Base-by-base conservation (phyloP, 2,329 filamentous ascomycete genomes). In the Cytospora piceae region DNA sequence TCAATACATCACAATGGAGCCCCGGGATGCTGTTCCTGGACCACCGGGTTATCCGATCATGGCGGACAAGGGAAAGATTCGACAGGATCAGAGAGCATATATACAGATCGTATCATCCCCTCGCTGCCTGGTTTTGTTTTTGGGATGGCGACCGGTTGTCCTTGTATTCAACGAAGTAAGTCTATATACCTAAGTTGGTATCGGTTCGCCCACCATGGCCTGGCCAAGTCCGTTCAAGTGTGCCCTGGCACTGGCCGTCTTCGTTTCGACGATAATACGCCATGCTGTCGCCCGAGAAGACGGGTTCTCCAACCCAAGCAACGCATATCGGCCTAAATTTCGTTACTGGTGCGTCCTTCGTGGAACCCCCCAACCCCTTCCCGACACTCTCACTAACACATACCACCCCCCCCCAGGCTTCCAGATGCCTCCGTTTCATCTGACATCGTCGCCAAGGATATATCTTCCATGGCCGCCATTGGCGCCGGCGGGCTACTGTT, bases 401-500 rank as follows among this genome's bases (percentile, higher is more conserved):
- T 3, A 27, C 15, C 14, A 17, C 29, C n/a, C 42, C 20, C 20
- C 42, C 20, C 9, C 42, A 63, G 60, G 60, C 60, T 63, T 3
- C 60, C 60, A 2, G 60, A 63, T 29, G 60, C 60, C n/a, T 63
- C 60, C 2, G 60, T 57, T 3, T 63, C 60, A 20, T 27, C 53
- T 22, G 60, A 49, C 3, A 63, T 63, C 34, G 32, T 67, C 1
- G 52, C 56, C 24, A 63, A 67, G 42, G 65, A 67, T 8, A 63
- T 67, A 49, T 56, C 56, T 9, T 56, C 37, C 37, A 24, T 67
- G 15, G 42, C 56, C 6, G 20, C 46, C 5, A 54, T 58, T 14
- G 65, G 65, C 22, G 65, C 65, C 5, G 65, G 65, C 15, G 65
- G 65, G 8, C 37, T 67, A 22, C 61, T 64, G 52, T 58, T 61